Evolutionary conservation across 1,284 basidiomycete genomes (phyloP), one percentile per base, ranked within the genome.

Genomic region (Tetrapyrgos nigripes): DNA sequence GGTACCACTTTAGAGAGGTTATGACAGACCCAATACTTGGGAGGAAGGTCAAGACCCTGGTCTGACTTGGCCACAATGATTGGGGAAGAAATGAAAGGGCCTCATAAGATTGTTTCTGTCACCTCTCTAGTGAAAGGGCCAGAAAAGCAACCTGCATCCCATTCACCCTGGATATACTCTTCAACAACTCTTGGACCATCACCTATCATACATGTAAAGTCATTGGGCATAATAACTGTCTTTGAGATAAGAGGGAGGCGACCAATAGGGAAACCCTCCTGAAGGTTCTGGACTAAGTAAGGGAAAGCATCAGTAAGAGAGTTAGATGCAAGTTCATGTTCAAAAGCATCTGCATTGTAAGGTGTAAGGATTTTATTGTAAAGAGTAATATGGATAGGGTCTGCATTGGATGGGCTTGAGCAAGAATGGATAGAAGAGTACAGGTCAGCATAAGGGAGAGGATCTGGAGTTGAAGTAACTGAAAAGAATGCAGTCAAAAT

Each of bases 241-340:
- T 26, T 1, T 3, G 17, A 8, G 1, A 63, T 52, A 1, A 67
- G 3, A 0, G 64, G 61, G n/a, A 66, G 50, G 4, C 49, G 40
- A 13, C 65, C 62, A 26, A 67, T 51, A 1, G 59, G 59, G 26
- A 65, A 65, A n/a, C 64, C 64, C 2, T 53, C 1, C 0, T 29
- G 26, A 1, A 65, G 52, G 33, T 63, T 62, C 17, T 62, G 14
- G n/a, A 65, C 53, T 3, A 79, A 70, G 4, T 58, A 29, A 1
- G 74, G 73, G 50, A 76, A 76, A 10, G 55, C 14, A 5, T 55
- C 14, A 3, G 48, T 26, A 14, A 74, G 60, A 21, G 19, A 24
- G 28, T 44, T 31, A 5, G 8, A 3, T 24, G 1, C 3, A 5
- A 54, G 28, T 3, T 28, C 11, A 3, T 31, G 14, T 5, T 27